Base-by-base conservation (phyloP, 2,329 filamentous ascomycete species). In the Bipolaris zeicola region DNA sequence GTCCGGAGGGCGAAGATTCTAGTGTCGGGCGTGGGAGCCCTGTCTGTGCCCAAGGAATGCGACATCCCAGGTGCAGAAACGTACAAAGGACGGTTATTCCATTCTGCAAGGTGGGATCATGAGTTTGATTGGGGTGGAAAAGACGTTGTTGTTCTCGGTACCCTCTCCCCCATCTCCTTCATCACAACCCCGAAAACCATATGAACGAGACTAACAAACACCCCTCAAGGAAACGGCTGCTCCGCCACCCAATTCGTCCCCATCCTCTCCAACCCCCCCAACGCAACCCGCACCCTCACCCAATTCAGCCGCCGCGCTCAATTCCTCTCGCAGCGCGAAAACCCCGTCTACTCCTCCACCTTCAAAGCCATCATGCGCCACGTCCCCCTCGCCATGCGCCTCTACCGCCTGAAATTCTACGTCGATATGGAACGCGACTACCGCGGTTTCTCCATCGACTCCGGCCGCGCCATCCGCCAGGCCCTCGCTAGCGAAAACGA, bases 281-380 rank as follows among this genome's bases (percentile, higher is more conserved):
- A 63, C 11, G 69, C 75, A 4, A 79, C 75, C 8, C 74, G 69
- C 18, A 75, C 72, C 22, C 68, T 82, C 20, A 79, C 76, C 0
- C 81, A 84, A 46, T 83, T 84, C 60, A 77, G 71, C n/a, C 78
- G 80, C 7, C 81, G 83, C 66, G 71, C 81, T 4, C 82, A 84
- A 56, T 84, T 79, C 71, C 71, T 84, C 1, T 71, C 77, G 2
- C 77, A 80, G 45, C 74, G 80, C 10, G 73, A 77, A 0, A 81
- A 81, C 48, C 78, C 75, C 0, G 55, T 68, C 44, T 82, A 82
- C 58, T 71, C 75, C 0, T 16, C 66, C 0, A 50, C 67, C 0
- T 81, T 80, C 69, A 78, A 80, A 61, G 71, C 68, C n/a, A 56
- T 75, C 2, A 80, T 83, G 78, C 71, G 75, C 33, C 79, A 79